phyloP scores from a whole-genome alignment of 2,329 filamentous ascomycete species.

The Arthroderma uncinatum region DNA sequence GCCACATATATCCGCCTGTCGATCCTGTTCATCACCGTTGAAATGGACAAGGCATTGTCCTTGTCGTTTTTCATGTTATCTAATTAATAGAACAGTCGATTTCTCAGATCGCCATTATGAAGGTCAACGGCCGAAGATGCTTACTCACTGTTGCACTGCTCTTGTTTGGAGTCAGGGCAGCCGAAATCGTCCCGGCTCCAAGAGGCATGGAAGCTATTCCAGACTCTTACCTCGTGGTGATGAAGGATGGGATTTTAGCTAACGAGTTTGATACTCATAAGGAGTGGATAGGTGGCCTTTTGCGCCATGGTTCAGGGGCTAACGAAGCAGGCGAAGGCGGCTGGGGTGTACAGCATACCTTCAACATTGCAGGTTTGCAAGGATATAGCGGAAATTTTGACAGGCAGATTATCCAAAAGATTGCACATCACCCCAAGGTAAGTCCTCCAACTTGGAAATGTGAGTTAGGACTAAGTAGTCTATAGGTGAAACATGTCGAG shows the following conservation, averaged over 20 bases:
- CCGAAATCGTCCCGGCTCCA: conserved; percentile 7
- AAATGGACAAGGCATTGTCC: no score
- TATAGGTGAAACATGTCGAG: conserved; percentile 14
- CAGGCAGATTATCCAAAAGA: conserved; percentile 6
- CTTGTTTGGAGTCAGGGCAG: conserved; percentile 5
- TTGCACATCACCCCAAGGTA: conserved; percentile 6
- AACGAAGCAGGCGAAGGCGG: not conserved
- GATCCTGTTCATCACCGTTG: no score
- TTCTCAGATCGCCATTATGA: not conserved
- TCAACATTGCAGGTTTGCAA: conserved; percentile 8
- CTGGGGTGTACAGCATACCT: conserved; percentile 3
- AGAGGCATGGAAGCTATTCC: conserved; percentile 6
- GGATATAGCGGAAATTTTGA: conserved; percentile 12
- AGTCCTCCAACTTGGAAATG: not conserved
- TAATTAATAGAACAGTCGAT: not conserved
- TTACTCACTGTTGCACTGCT: not conserved
- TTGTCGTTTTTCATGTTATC: no score
- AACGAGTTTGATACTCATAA: conserved; percentile 7
- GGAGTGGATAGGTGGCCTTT: not conserved
- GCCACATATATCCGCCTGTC: no score
- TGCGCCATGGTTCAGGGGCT: not conserved
- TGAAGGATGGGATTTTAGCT: conserved; percentile 8
- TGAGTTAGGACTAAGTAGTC: not conserved
- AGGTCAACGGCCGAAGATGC: not conserved
- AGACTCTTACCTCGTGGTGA: conserved; percentile 12